phyloP scores from a whole-genome alignment of 2,329 filamentous ascomycete species.

The Phyllosticta paracitricarpa region DNA sequence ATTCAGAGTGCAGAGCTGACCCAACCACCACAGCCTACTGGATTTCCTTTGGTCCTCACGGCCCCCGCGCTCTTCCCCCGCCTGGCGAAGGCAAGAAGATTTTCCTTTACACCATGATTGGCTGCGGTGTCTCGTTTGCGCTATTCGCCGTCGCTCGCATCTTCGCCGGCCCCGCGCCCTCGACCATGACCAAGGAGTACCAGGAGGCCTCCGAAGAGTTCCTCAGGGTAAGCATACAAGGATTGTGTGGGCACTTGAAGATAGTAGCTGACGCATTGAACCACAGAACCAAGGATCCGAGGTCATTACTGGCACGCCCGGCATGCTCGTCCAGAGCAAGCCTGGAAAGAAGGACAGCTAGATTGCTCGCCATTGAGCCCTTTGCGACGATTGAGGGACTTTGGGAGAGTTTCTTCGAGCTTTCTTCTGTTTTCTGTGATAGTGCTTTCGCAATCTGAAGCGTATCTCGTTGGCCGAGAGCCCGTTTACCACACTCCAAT shows the following conservation, averaged over 20 bases:
- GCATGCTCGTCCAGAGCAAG: slow-evolving; percentile 31
- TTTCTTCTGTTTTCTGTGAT: slow-evolving; percentile 8
- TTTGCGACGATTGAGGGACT: not conserved
- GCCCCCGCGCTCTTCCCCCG: slow-evolving; percentile 72
- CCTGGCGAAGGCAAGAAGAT: slow-evolving; percentile 79
- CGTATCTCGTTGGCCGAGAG: slow-evolving; percentile 25
- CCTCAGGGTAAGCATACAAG: slow-evolving; percentile 55
- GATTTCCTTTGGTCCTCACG: slow-evolving; percentile 96
- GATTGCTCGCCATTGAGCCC: not conserved
- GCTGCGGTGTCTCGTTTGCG: slow-evolving; percentile 55
- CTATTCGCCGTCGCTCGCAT: slow-evolving; percentile 65
- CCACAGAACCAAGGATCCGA: slow-evolving; percentile 27
- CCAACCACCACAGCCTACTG: slow-evolving; percentile 66
- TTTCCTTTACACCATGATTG: slow-evolving; percentile 59
- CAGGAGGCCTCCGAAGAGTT: slow-evolving; percentile 93
- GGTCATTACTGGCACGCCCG: slow-evolving; percentile 29
- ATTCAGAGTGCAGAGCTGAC: slow-evolving; percentile 7
- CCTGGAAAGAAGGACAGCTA: slow-evolving; percentile 15
- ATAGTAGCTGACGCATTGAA: slow-evolving; percentile 10
- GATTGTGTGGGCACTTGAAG: not conserved
- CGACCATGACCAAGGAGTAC: slow-evolving; percentile 94
- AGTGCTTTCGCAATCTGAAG: slow-evolving; percentile 1
- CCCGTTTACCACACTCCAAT: slow-evolving; percentile 18
- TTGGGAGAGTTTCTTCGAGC: not conserved
- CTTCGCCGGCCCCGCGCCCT: slow-evolving; percentile 59